A percentile compares a stretch with the other conserved stretches of the same genome.
Conservation (phyloP, 306 rosid species). For the Lathyrus sativus region DNA sequence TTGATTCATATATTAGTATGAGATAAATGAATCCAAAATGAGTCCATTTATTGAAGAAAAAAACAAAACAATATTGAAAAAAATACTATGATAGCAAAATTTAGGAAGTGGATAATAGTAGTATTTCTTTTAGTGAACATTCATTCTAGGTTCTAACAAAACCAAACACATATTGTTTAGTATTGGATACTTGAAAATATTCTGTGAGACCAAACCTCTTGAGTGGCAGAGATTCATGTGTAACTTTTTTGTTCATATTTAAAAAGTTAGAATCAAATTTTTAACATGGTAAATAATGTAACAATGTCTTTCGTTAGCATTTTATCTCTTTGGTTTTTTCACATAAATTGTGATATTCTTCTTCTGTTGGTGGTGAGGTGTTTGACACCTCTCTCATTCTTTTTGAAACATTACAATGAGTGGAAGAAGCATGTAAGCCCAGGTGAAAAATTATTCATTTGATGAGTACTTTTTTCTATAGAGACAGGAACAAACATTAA, state of each 20-base stretch:
- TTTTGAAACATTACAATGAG: neutral
- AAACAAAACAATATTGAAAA: no score
- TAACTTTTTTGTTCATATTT: no score
- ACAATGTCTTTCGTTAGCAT: slow-evolving; percentile 40
- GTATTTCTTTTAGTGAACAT: no score
- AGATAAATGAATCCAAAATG: slow-evolving; percentile 30
- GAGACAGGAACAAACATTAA: no score
- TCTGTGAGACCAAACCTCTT: slow-evolving; percentile 66
- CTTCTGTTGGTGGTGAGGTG: slow-evolving; percentile 10
- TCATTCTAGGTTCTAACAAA: neutral
- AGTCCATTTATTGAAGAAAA: neutral
- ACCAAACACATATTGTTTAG: neutral
- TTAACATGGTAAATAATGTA: no score
- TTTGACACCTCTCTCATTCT: neutral
- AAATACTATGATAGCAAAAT: no score
- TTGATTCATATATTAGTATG: slow-evolving; percentile 33
- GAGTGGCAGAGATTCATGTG: no score
- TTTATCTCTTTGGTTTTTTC: slow-evolving; percentile 13
- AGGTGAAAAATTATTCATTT: no score
- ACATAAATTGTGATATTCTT: slow-evolving; percentile 5
- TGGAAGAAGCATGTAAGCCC: neutral
- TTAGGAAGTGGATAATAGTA: no score
- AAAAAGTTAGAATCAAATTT: no score
- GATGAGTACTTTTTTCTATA: no score
- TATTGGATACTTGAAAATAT: slow-evolving; percentile 55